Evolutionary conservation across 2,329 filamentous ascomycete species (phyloP), one percentile per base, ranked within the genome.

Genomic region (Beauveria sp.): DNA sequence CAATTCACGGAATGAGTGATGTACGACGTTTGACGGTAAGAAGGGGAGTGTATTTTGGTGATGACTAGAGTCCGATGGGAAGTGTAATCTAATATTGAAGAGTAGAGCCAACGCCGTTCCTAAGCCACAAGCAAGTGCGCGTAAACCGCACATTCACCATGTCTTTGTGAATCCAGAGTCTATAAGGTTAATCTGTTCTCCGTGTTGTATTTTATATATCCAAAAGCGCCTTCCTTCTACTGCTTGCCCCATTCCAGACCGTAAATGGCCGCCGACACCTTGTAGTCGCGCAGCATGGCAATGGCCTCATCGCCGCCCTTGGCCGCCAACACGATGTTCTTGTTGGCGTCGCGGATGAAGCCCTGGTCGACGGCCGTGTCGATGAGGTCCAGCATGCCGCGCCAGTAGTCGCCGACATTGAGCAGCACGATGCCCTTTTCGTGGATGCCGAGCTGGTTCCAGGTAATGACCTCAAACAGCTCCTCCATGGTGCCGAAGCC

Each of bases 381-480:
- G 63, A 97, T 85, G 93, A 93, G 97, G 56, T 82, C 75, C 62
- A 97, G 74, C 64, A 99, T 78, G 0, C 92, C 92, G 73, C 96
- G 89, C 84, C 93, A 99, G 75, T 96, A 98, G 0, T 92, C 91
- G 60, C 93, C 86, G 28, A 97, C 82, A 73, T 98, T 98, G 67
- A 90, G 85, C 54, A 97, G 78, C 59, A 93, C 86, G 51, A 98
- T 86, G 3, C 89, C 90, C 55, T 83, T 80, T 67, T 81, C 81
- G 75, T 98, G 95, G 66, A 99, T 98, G 1, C 95, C 93, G 55
- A 99, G 77, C 78, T 98, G 95, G 74, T 97, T 98, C 93, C 95
- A 99, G 12, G 91, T 96, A 28, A 86, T 87, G 2, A 91, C 86
- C 78, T 96, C 91, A 75, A 96, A 92, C 71, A 99, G 82, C 81